Conservation (phyloP, 2,329 filamentous ascomycete genomes). For the Ceratocystis papillata region DNA sequence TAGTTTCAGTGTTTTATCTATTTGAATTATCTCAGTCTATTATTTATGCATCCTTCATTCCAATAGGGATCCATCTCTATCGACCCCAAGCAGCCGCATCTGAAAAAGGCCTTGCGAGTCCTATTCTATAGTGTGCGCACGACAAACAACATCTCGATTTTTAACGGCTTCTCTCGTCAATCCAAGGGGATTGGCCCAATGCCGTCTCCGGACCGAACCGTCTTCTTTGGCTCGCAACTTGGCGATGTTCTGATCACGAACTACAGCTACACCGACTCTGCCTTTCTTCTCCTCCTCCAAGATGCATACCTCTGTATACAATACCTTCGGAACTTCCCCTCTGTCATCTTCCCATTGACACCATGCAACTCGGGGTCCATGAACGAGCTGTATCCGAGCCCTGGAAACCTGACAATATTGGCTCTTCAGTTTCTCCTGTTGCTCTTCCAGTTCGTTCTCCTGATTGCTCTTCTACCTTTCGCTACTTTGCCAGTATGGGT, state of each 20-base stretch:
- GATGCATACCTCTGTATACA: conserved; percentile 29
- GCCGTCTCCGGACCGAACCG: conserved; percentile 30
- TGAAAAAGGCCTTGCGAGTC: too few relatives aligned
- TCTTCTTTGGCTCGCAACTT: conserved; percentile 49
- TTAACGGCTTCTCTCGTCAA: neutral
- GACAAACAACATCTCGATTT: neutral
- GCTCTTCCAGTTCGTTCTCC: conserved; percentile 50
- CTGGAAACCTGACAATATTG: conserved; percentile 47
- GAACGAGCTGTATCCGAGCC: conserved; percentile 53
- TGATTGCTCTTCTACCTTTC: conserved; percentile 44
- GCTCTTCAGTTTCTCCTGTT: conserved; percentile 48
- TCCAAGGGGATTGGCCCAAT: neutral
- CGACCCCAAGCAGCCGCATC: too few relatives aligned
- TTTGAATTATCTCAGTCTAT: neutral
- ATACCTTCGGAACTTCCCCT: conserved; percentile 49
- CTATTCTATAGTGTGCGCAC: neutral
- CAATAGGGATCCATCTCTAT: neutral
- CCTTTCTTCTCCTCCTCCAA: conserved; percentile 37
- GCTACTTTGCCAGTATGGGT: conserved; percentile 42
- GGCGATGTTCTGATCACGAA: conserved; percentile 48
- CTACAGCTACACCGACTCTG: conserved; percentile 50
- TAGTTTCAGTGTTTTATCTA: neutral
- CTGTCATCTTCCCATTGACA: conserved; percentile 48
- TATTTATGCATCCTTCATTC: neutral
- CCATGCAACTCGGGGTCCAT: conserved; percentile 44